phyloP scores from a whole-genome alignment of 768 basidiomycete species.

The Agrocybe pediades region DNA sequence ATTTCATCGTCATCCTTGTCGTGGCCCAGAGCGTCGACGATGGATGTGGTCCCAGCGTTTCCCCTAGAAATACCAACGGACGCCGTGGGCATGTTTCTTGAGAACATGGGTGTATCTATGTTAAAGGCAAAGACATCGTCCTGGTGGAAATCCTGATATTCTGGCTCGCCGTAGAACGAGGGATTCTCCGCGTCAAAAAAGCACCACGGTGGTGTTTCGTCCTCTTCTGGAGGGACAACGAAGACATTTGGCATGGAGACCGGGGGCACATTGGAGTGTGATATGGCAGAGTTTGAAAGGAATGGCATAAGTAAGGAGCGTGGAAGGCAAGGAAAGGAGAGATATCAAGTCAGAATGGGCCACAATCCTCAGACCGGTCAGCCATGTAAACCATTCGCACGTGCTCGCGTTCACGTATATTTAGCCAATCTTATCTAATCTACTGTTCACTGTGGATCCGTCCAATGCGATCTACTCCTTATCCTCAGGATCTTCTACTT shows the following conservation, averaged over 20 bases:
- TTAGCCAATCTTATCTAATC: not conserved
- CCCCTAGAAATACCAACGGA: slow-evolving; percentile 24
- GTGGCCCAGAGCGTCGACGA: slow-evolving; percentile 29
- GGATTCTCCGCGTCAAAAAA: slow-evolving; percentile 52
- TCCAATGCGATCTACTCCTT: slow-evolving; percentile 2
- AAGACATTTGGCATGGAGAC: slow-evolving; percentile 51
- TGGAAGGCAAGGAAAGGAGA: slow-evolving; percentile 8
- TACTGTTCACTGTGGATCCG: not conserved
- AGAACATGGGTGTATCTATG: slow-evolving; percentile 21
- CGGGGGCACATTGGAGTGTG: slow-evolving; percentile 14
- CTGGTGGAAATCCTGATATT: slow-evolving; percentile 17
- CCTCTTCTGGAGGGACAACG: slow-evolving; percentile 61
- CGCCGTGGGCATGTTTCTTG: slow-evolving; percentile 5
- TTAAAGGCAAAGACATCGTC: slow-evolving; percentile 12
- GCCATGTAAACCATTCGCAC: slow-evolving; percentile 22
- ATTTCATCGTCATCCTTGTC: slow-evolving; percentile 27
- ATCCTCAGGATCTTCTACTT: not conserved
- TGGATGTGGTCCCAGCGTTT: slow-evolving; percentile 25
- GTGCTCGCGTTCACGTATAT: slow-evolving; percentile 25
- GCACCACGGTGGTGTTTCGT: slow-evolving; percentile 53
- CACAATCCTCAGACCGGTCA: not conserved
- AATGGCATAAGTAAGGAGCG: slow-evolving; percentile 12
- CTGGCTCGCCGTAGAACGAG: slow-evolving; percentile 11
- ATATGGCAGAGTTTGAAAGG: not conserved
- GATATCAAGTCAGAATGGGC: not conserved